Base-by-base conservation (phyloP, 1,139 yeast species). In the Barnettozyma hawaiiensis region DNA sequence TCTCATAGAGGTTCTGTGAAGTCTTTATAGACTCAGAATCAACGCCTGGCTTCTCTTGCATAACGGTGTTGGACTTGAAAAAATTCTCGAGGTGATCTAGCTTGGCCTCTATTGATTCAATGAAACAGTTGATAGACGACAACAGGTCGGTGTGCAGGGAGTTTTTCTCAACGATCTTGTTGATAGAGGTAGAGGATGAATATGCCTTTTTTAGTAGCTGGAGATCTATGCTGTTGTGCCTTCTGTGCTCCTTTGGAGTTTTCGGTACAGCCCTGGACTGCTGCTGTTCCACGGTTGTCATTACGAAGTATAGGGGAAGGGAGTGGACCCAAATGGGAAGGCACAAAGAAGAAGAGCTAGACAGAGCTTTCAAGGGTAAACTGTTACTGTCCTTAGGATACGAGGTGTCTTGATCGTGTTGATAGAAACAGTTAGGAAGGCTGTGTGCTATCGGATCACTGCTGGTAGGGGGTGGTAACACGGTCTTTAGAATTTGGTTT, bases 41-140 rank as follows among this genome's bases (percentile, higher is more conserved):
- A 16, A 42, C 46, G 14, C 39, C 31, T 4, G 31, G 12, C 8
- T 37, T 29, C 7, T 23, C n/a, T 7, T 36, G 24, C 3, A 32
- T 12, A 8, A 18, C 29, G 14, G 57, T 59, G 21, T 59, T 51
- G 22, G 68, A 57, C 47, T 66, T 64, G 52, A 78, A 74, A 51
- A 70, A 76, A 46, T 64, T 69, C 48, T 78, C 84, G 46, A 78
- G 69, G 31, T 65, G 64, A 39, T 74, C 78, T 28, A 78, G 60
- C 39, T 75, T 65, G 2, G 71, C 62, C 49, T 78, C 85, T 23
- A 78, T 69, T n/a, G 76, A 71, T 3, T 73, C 67, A 31, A 78
- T 62, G 47, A 78, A 76, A 11, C 55, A 58, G 52, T 78, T 84
- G 36, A 78, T 59, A 42, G 71, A 71, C 45, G 72, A 78, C 24